Evolutionary conservation across 768 basidiomycete genomes (phyloP), one percentile per base, ranked within the genome.

Genomic region (Clavaria fumosa): DNA sequence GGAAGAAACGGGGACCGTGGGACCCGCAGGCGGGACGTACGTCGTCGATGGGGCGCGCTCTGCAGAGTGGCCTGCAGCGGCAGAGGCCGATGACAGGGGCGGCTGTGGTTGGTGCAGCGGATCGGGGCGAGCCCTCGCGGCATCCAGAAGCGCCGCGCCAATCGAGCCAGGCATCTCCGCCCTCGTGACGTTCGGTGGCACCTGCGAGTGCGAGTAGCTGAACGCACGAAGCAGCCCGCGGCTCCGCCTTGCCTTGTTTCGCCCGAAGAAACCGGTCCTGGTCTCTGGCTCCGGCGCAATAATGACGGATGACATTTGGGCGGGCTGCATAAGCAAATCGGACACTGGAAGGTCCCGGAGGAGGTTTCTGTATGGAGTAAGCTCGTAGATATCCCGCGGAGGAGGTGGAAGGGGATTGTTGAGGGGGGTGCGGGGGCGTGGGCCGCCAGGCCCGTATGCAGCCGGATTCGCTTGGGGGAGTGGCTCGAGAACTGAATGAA

Each of bases 331-430:
- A 4, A 60, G 56, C 34, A 64, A 47, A 1, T 58, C 53, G 3
- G 59, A 59, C 2, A 67, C 65, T 1, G 69, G 72, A 12, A 77
- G 65, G 37, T 64, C 63, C 9, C 26, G 26, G 4, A 77, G 57
- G 1, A 80, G 52, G 1, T 58, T 53, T 36, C 67, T 65, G 50
- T 78, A 78, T 0, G 75, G 75, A 0, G 73, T 61, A 19, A 56
- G 54, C 9, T 67, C 62, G 52, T 75, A 78, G 5, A 82, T 38
- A 48, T 81, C 71, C 21, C 56, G 55, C 0, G 81, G 81, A 0
- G 71, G 78, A 2, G 50, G 41, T 0, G 81, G 81, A 6, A 83
- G 69, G 4, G 78, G 78, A 49, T 84, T 78, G 1, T 42, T 37
- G 11, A 57, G 45, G 9, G 52, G 48, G 5, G 44, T 41, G 1